A percentile compares a stretch with the other conserved stretches of the same genome.
Conservation (phyloP, 2,329 filamentous ascomycete genomes). For the Microdochium nivale region DNA sequence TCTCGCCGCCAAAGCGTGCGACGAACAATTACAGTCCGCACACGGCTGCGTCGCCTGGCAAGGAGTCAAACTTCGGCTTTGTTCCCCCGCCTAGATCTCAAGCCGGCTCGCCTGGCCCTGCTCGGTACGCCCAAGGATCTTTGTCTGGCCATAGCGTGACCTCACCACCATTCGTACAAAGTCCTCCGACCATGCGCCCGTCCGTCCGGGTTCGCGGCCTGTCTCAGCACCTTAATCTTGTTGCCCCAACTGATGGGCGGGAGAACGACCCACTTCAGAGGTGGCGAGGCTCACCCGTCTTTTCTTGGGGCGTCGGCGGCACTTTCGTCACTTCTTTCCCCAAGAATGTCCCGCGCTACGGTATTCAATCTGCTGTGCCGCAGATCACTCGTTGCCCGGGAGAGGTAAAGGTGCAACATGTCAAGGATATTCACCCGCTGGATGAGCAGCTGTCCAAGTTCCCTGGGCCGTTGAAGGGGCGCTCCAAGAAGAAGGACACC, state of each 20-base stretch:
- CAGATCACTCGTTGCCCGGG: conserved; percentile 77
- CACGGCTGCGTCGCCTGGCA: conserved; percentile 13
- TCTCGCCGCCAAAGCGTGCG: conserved; percentile 48
- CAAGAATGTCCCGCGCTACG: conserved; percentile 79
- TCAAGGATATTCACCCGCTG: conserved; percentile 65
- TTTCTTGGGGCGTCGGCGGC: conserved; percentile 84
- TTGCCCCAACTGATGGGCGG: conserved; percentile 55
- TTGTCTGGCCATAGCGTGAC: conserved; percentile 42
- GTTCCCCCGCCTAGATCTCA: conserved; percentile 50
- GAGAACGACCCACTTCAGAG: conserved; percentile 72
- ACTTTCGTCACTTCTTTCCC: conserved; percentile 79
- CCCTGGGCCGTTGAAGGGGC: conserved; percentile 80
- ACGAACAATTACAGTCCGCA: conserved; percentile 43
- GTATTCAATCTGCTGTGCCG: conserved; percentile 61
- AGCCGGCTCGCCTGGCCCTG: conserved; percentile 48
- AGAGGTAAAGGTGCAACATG: conserved; percentile 67
- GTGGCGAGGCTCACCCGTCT: conserved; percentile 84
- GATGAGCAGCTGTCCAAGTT: conserved; percentile 70
- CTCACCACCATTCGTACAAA: conserved; percentile 20
- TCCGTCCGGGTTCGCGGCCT: conserved; percentile 37
- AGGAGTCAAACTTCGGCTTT: conserved; percentile 37
- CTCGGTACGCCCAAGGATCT: conserved; percentile 37
- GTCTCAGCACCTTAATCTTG: conserved; percentile 47
- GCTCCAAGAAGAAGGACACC: conserved; percentile 93
- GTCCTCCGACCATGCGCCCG: conserved; percentile 12